These are phyloP conservation scores for Gastrodia elata DNA, from an alignment of 106 monocot genomes.

Conservation along the genomic window DNA sequence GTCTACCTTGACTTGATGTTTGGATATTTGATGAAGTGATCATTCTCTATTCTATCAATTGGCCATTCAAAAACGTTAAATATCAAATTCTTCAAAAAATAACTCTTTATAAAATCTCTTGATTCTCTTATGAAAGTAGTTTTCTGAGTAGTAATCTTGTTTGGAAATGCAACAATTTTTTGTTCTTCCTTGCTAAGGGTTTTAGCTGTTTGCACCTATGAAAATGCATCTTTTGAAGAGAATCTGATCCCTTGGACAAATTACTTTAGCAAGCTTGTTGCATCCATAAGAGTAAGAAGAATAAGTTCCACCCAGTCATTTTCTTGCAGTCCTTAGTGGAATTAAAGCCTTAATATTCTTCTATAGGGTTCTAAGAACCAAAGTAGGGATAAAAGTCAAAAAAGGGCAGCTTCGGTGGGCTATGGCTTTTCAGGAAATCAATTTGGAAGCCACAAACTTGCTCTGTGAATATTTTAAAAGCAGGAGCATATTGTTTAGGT, in stretches of 20 bases:
- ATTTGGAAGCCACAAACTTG: background rate
- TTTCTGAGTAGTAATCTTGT: too few species aligned
- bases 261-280: background rate
- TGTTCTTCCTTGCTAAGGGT: background rate
- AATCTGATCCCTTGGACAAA: conserved; percentile 2
- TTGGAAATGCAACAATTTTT: too few species aligned
- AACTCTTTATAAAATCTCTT: too few species aligned
- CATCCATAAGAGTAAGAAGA: background rate
- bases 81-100: too few species aligned
- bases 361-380: background rate
- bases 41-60: too few species aligned
- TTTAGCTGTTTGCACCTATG: background rate
- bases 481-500: background rate
- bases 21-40: too few species aligned
- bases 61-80: too few species aligned
- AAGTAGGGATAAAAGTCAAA: background rate
- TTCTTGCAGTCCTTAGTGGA: background rate
- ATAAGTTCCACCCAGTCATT: background rate
- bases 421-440: background rate
- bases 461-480: conserved; percentile 1
- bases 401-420: conserved; percentile 1
- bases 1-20: too few species aligned
- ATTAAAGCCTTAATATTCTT: background rate
- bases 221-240: conserved; percentile 1
- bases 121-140: too few species aligned